These are phyloP conservation scores for Datisca glomerata DNA, from an alignment of 306 rosid genomes.

Conservation along the genomic window DNA sequence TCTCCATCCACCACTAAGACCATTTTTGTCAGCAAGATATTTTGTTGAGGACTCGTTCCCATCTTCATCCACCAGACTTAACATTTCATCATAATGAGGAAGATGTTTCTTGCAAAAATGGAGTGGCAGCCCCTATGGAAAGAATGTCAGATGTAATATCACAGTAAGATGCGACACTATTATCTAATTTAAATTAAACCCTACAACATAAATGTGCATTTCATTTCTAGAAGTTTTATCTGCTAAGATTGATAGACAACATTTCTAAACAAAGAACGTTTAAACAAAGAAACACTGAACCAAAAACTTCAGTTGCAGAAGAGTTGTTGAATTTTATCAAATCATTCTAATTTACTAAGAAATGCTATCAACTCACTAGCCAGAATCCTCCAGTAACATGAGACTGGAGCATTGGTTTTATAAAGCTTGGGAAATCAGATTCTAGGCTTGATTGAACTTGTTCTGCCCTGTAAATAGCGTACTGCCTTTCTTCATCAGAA, in stretches of 20 bases:
- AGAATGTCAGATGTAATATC: not conserved
- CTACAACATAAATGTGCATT: too few species aligned
- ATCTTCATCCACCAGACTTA: conserved; percentile 33
- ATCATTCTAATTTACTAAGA: not conserved
- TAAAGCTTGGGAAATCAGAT: conserved; percentile 22
- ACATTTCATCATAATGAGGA: conserved; percentile 17
- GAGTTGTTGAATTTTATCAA: too few species aligned
- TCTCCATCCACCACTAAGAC: conserved; percentile 53
- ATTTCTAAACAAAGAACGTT: too few species aligned
- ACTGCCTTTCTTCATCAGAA: conserved; percentile 23
- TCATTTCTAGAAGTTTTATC: too few species aligned
- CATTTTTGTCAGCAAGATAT: conserved; percentile 27
- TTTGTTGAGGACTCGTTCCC: conserved; percentile 22
- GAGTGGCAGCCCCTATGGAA: conserved; percentile 29
- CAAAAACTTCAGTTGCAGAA: too few species aligned
- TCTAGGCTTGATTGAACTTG: conserved; percentile 22
- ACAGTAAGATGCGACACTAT: too few species aligned
- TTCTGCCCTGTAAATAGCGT: conserved; percentile 30
- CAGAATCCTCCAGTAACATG: conserved; percentile 51
- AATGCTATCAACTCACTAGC: conserved; percentile 25
- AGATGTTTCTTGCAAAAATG: conserved; percentile 36
- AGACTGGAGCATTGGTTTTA: conserved; percentile 45
- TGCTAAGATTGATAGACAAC: too few species aligned
- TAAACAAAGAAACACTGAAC: too few species aligned
- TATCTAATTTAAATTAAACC: too few species aligned